phyloP scores from a whole-genome alignment of 2,329 filamentous ascomycete species.

The Orbilia quercus region DNA sequence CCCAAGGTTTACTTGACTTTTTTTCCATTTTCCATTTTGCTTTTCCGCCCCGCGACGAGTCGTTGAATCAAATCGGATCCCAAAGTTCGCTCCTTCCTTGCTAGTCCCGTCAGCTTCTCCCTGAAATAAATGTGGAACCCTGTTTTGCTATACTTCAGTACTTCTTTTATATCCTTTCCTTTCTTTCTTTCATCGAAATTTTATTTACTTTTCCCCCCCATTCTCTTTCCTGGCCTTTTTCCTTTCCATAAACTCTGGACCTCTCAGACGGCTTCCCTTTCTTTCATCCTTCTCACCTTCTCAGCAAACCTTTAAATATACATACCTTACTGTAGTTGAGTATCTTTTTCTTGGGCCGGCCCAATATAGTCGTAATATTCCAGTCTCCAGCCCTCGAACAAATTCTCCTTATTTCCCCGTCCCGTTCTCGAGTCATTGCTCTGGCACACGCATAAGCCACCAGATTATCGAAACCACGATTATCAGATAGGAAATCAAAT shows the following conservation, averaged over 20 bases:
- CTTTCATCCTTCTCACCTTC: constrained; percentile 12
- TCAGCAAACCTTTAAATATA: too few species aligned
- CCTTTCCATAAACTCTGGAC: too few species aligned
- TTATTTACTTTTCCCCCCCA: constrained; percentile 3
- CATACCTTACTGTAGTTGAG: too few species aligned
- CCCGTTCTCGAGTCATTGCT: constrained; percentile 8
- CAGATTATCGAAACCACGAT: background rate
- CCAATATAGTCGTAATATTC: constrained; percentile 42
- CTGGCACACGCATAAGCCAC: background rate
- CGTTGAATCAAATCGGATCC: too few species aligned
- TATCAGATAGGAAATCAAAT: background rate
- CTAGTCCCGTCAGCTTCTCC: too few species aligned
- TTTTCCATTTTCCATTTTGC: constrained; percentile 32
- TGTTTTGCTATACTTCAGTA: constrained; percentile 27
- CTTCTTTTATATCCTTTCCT: constrained; percentile 34
- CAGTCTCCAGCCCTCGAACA: constrained; percentile 6
- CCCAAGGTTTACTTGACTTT: too few species aligned
- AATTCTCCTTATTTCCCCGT: background rate
- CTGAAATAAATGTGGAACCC: constrained; percentile 48
- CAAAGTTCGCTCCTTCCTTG: too few species aligned
- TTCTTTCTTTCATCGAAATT: constrained; percentile 17
- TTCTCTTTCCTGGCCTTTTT: constrained; percentile 17
- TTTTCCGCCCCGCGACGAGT: constrained; percentile 30
- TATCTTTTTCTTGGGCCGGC: constrained; percentile 40
- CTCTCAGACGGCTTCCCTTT: constrained; percentile 10